Conservation (phyloP, 2,329 filamentous ascomycete genomes). For the Coleophoma eucalyptorum region DNA sequence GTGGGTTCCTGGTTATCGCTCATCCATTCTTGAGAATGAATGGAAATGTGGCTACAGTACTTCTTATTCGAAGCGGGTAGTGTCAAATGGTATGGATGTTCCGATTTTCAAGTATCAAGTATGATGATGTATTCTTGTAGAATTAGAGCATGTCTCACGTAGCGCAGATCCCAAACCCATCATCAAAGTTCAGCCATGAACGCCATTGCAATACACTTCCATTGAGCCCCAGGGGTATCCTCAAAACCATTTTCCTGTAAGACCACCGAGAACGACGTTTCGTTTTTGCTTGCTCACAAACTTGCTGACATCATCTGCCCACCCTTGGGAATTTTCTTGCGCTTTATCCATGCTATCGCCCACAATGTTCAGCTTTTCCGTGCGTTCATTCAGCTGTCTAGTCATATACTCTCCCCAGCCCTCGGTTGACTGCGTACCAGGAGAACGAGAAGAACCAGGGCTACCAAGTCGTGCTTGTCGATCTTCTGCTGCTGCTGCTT, state of each 20-base stretch:
- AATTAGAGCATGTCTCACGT: too few species aligned
- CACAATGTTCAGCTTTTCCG: conserved; percentile 79
- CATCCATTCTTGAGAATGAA: too few species aligned
- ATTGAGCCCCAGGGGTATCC: neutral
- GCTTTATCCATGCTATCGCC: conserved; percentile 82
- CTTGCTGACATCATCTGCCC: conserved; percentile 85
- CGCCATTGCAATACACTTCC: too few species aligned
- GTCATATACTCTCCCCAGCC: conserved; percentile 78
- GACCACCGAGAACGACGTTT: conserved; percentile 70
- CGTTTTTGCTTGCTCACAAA: conserved; percentile 85
- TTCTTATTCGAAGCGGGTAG: too few species aligned
- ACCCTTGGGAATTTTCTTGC: conserved; percentile 75
- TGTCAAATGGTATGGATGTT: too few species aligned
- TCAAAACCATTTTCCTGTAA: conserved; percentile 54
- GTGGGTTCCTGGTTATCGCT: too few species aligned
- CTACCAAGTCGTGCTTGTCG: conserved; percentile 45
- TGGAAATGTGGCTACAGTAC: too few species aligned
- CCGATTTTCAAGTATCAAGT: too few species aligned
- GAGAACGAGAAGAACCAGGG: conserved; percentile 23
- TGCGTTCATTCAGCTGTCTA: conserved; percentile 83
- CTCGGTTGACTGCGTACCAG: conserved; percentile 38
- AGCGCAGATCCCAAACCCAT: too few species aligned
- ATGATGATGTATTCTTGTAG: too few species aligned
- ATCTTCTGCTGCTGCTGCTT: conserved; percentile 73
- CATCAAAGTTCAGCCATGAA: too few species aligned